These are phyloP conservation scores for Neonectria magnoliae DNA, from an alignment of 2,329 filamentous ascomycete species.

Conservation along the genomic window DNA sequence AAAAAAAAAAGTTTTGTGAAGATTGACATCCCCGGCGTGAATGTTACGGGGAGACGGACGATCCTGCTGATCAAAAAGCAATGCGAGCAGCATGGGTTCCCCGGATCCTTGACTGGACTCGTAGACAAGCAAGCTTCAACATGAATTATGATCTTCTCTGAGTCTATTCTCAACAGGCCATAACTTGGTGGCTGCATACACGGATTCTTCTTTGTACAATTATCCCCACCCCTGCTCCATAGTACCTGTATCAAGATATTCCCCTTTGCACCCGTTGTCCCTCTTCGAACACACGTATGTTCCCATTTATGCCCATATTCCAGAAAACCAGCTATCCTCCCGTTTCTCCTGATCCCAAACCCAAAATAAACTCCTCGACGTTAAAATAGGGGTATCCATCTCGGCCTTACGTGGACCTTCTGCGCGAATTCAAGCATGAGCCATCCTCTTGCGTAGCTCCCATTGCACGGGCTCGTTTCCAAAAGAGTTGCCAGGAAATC, in stretches of 20 bases:
- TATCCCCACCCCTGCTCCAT: background rate
- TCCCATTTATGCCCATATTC: background rate
- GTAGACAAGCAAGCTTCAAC: background rate
- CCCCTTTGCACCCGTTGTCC: background rate
- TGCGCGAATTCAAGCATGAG: background rate
- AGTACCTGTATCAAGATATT: background rate
- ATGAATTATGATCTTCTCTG: background rate
- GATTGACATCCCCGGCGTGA: background rate
- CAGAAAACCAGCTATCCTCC: background rate
- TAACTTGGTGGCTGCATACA: no score
- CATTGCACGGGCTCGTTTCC: conserved; percentile 14
- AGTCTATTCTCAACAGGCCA: no score
- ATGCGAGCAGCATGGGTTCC: background rate
- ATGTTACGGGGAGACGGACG: background rate
- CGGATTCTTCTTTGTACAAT: background rate
- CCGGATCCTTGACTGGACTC: background rate
- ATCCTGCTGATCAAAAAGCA: conserved; percentile 3
- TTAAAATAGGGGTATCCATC: conserved; percentile 5
- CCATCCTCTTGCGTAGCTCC: conserved; percentile 1
- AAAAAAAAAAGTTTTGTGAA: background rate
- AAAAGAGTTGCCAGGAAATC: background rate
- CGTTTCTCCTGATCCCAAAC: background rate
- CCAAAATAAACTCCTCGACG: conserved; percentile 3
- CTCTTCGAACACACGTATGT: background rate
- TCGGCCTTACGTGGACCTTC: background rate